These are phyloP conservation scores for Colletotrichum abscissum DNA, from an alignment of 2,329 filamentous ascomycete genomes.

Conservation along the genomic window DNA sequence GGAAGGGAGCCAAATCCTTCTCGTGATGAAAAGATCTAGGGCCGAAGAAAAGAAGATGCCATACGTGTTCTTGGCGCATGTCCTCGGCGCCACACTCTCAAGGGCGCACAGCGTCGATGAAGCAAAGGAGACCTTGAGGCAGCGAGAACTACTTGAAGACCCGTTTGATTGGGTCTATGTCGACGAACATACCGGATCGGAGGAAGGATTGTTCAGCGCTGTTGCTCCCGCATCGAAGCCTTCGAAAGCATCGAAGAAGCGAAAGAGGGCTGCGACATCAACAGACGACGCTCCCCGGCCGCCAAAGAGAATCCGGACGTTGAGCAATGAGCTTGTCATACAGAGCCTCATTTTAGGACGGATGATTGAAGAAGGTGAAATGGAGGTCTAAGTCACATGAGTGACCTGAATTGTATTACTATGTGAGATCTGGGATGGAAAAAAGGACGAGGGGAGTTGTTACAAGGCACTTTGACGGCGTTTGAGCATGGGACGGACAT, in stretches of 20 bases:
- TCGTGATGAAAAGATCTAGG: slow-evolving; percentile 75
- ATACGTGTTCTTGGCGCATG: slow-evolving; percentile 84
- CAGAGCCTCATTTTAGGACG: slow-evolving; percentile 92
- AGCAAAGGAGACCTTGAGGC: slow-evolving; percentile 68
- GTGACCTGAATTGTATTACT: neutral
- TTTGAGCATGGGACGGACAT: neutral
- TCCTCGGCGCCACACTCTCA: slow-evolving; percentile 78
- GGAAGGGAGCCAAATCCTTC: slow-evolving; percentile 72
- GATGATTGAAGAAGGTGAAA: slow-evolving; percentile 73
- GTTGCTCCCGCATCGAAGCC: slow-evolving; percentile 37
- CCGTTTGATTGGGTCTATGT: slow-evolving; percentile 84
- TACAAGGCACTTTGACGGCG: neutral
- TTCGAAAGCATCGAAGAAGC: slow-evolving; percentile 55
- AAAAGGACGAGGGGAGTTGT: neutral
- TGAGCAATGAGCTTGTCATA: slow-evolving; percentile 88
- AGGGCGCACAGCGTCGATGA: slow-evolving; percentile 74
- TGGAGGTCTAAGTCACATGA: slow-evolving; percentile 36
- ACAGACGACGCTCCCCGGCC: slow-evolving; percentile 43
- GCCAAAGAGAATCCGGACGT: slow-evolving; percentile 69
- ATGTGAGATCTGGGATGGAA: neutral
- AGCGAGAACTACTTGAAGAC: slow-evolving; percentile 57
- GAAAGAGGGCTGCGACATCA: slow-evolving; percentile 43
- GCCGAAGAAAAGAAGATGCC: slow-evolving; percentile 73
- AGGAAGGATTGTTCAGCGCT: slow-evolving; percentile 58
- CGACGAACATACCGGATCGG: slow-evolving; percentile 70